Percentiles rank a stretch among this genome's conserved stretches.
Evolutionary conservation across 2,329 filamentous ascomycete genomes (phyloP).

Genomic region (Trichophyton mentagrophytes): DNA sequence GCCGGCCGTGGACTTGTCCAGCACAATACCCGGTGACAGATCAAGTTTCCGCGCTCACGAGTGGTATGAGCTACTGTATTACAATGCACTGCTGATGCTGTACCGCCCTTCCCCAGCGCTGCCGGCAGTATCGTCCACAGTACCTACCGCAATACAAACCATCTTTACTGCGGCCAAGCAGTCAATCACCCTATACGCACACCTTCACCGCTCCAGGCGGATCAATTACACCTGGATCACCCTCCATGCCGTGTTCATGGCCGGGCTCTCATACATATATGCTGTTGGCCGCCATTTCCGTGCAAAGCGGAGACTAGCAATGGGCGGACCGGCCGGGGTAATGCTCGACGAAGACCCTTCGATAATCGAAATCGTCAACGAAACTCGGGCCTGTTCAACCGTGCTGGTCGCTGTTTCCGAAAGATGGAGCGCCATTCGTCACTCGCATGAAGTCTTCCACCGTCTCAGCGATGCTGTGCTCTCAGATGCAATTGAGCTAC

Average conservation of each 20-base stretch:
- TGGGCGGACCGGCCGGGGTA: slow-evolving; percentile 6
- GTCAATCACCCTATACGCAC: slow-evolving; percentile 33
- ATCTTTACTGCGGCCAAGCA: slow-evolving; percentile 31
- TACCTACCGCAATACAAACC: slow-evolving; percentile 21
- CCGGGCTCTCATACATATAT: slow-evolving; percentile 36
- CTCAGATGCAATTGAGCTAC: slow-evolving; percentile 27
- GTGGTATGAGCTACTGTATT: slow-evolving; percentile 35
- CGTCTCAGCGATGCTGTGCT: slow-evolving; percentile 33
- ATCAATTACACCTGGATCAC: slow-evolving; percentile 40
- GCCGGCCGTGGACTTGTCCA: slow-evolving; percentile 11
- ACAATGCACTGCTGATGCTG: slow-evolving; percentile 34
- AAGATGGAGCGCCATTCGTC: slow-evolving; percentile 29
- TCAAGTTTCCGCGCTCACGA: slow-evolving; percentile 32
- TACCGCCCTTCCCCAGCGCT: slow-evolving; percentile 30
- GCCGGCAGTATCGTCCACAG: slow-evolving; percentile 18
- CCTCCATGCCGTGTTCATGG: slow-evolving; percentile 38
- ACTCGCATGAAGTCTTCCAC: slow-evolving; percentile 35
- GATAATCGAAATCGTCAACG: slow-evolving; percentile 34
- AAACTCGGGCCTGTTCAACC: slow-evolving; percentile 34
- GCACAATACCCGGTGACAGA: slow-evolving; percentile 15
- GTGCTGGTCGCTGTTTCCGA: slow-evolving; percentile 35
- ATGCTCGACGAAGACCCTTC: slow-evolving; percentile 24
- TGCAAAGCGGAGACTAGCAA: slow-evolving; percentile 14
- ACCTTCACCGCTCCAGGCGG: slow-evolving; percentile 32
- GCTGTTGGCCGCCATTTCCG: slow-evolving; percentile 32